Evolutionary conservation across 2,329 filamentous ascomycete genomes (phyloP), one percentile per base, ranked within the genome.

Genomic region (Colletotrichum sansevieriae): DNA sequence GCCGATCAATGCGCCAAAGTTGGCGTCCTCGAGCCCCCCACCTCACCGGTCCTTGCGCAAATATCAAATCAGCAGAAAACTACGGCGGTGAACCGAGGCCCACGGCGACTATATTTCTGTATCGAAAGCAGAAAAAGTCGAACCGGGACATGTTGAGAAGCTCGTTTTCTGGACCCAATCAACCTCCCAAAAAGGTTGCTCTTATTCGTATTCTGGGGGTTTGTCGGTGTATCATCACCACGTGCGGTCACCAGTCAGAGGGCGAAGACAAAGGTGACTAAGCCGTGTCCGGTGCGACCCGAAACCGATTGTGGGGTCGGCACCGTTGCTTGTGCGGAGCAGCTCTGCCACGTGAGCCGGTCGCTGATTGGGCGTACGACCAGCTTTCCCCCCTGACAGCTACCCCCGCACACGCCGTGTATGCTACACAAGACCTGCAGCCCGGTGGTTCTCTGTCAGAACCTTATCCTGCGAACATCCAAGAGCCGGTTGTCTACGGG

Each of bases 1-100:
- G 59, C 59, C 52, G 52, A 64, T 68, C 65, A 64, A 58, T 64
- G 65, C 65, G 52, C 65, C 56, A 64, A 15, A 57, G 15, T 22
- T 37, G 39, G 33, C 55, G 33, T 33, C 37, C 46, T 33, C 49
- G 49, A 54, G 49, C 49, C 41, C 59, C 55, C 44, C 37, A 57
- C 59, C 37, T 57, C 51, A 8, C 44, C 64, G n/a, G 64, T 64
- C 64, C 41, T 67, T 63, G 64, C 64, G 64, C 64, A 41, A 29
- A 47, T 43, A 55, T 49, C 44, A 60, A 51, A 20, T 22, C 25
- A 56, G 37, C n/a, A 35, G 25, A 47, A 56, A 22, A n/a, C 2
- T 25, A 4, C 35, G n/a, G 64, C 37, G 52, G 43, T 57, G 43
- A 41, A n/a, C 51, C 59, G 51, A 67, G 43, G 20, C n/a, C 41